phyloP scores from a whole-genome alignment of 2,329 filamentous ascomycete species.

The Aaosphaeria pasadenensis region DNA sequence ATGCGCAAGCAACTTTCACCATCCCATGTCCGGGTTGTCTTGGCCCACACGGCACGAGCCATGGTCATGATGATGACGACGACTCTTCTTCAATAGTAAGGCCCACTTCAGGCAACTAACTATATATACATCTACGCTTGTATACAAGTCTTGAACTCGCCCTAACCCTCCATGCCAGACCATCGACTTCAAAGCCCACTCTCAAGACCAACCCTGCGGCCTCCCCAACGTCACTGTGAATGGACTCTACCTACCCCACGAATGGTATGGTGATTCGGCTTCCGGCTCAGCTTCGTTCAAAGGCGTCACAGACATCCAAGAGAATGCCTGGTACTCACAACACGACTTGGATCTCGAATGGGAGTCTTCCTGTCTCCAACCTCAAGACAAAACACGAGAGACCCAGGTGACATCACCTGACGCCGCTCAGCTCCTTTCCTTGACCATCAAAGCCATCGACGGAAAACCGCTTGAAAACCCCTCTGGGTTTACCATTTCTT shows the following conservation, averaged over 20 bases:
- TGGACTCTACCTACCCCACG: slow-evolving; percentile 34
- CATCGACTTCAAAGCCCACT: slow-evolving; percentile 40
- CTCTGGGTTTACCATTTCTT: slow-evolving; percentile 39
- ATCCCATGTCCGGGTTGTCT: slow-evolving; percentile 43
- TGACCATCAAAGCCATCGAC: slow-evolving; percentile 40
- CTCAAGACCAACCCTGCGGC: slow-evolving; percentile 36
- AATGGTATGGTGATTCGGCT: slow-evolving; percentile 37
- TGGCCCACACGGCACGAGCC: slow-evolving; percentile 35
- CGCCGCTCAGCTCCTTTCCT: slow-evolving; percentile 37
- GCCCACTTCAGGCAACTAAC: slow-evolving; percentile 33
- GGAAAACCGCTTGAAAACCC: slow-evolving; percentile 26
- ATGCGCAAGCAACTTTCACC: slow-evolving; percentile 42
- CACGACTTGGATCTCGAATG: slow-evolving; percentile 38
- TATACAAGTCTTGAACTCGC: too few relatives aligned
- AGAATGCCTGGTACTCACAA: slow-evolving; percentile 31
- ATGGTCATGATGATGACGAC: slow-evolving; percentile 37
- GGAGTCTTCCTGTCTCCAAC: slow-evolving; percentile 38
- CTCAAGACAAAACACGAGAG: slow-evolving; percentile 4
- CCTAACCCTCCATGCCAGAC: slow-evolving; percentile 35
- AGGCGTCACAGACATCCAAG: slow-evolving; percentile 23
- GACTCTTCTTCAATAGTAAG: slow-evolving; percentile 35
- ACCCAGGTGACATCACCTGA: slow-evolving; percentile 19
- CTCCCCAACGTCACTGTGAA: slow-evolving; percentile 43
- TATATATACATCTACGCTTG: slow-evolving; percentile 7
- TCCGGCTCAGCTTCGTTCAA: slow-evolving; percentile 32